Percentiles rank a stretch among this genome's conserved stretches.
These are phyloP conservation scores for Artemisia annua DNA, from an alignment of 129 eudicot species.

Conservation along the genomic window DNA sequence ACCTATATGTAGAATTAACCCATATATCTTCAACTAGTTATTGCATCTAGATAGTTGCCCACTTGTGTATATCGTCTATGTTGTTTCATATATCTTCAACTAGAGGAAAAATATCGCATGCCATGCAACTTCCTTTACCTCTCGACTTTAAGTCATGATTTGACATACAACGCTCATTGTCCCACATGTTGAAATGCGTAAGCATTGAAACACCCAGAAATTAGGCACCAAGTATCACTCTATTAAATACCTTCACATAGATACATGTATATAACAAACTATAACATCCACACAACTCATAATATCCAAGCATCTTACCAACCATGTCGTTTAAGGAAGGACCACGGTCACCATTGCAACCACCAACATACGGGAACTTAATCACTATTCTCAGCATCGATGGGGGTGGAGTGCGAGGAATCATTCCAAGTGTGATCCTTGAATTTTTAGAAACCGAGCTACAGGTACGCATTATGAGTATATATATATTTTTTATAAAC, in stretches of 20 bases:
- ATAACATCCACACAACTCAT: neutral
- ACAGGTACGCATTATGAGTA: no score
- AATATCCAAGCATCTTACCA: neutral
- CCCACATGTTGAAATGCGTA: neutral
- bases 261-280: neutral
- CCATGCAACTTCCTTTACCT: neutral
- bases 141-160: neutral
- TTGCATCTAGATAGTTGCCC: no score
- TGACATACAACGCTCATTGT: no score
- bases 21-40: no score
- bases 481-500: neutral
- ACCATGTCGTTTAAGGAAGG: neutral
- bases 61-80: no score
- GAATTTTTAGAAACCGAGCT: no score
- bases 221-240: neutral
- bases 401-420: conserved; percentile 13
- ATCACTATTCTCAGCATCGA: conserved; percentile 12
- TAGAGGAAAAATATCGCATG: neutral
- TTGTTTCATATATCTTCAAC: no score
- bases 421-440: no score
- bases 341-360: neutral
- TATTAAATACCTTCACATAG: neutral
- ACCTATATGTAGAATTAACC: no score
- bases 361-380: conserved; percentile 5
- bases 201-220: neutral